Conservation (phyloP, 192 early-diverging fungal species). For the Coemansia sp. region DNA sequence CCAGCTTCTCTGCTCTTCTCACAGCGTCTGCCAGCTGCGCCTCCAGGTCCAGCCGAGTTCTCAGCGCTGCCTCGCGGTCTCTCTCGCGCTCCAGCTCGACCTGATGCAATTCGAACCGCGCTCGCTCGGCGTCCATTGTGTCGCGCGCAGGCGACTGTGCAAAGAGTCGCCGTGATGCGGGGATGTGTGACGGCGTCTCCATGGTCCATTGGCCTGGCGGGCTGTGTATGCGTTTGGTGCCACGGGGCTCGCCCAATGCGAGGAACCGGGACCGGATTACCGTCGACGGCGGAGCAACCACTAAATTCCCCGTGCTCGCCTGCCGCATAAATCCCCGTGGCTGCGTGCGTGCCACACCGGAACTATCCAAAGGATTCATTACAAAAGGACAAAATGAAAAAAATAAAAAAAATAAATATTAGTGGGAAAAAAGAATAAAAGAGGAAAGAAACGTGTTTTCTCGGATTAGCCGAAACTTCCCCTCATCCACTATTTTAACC, state of each 20-base stretch:
- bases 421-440: background rate
- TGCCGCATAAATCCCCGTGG: constrained; percentile 5
- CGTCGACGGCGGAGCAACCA: constrained; percentile 31
- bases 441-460: background rate
- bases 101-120: constrained; percentile 44
- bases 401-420: background rate
- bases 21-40: constrained; percentile 34
- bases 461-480: background rate
- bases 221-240: constrained; percentile 40
- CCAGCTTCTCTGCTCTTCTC: constrained; percentile 58
- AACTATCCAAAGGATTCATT: background rate
- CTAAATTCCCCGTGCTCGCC: background rate
- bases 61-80: constrained; percentile 36
- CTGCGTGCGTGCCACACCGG: background rate
- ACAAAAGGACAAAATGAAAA: background rate
- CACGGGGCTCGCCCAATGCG: constrained; percentile 25
- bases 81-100: constrained; percentile 36
- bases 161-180: background rate
- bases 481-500: background rate
- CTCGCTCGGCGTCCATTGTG: constrained; percentile 23
- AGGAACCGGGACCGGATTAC: constrained; percentile 47
- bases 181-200: constrained; percentile 17
- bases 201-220: constrained; percentile 19
- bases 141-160: background rate
- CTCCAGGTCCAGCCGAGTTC: constrained; percentile 31